phyloP scores from a whole-genome alignment of 176 grass and related monocot genomes.

The Eragrostis nindensis region DNA sequence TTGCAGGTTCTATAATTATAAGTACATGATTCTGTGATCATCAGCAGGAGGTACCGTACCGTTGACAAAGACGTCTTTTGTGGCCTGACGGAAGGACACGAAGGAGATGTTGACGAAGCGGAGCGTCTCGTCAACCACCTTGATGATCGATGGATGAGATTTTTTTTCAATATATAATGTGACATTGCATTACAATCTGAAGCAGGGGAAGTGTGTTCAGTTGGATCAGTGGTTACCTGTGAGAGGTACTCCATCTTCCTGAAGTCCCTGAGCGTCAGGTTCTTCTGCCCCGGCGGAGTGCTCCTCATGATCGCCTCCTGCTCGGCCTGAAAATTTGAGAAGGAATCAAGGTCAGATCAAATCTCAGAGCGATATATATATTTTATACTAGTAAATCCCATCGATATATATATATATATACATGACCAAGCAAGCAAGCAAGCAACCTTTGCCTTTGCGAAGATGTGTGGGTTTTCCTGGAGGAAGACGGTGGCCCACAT shows the following conservation, averaged over 20 bases:
- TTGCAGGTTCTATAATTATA: too few relatives aligned
- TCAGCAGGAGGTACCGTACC: conserved; percentile 31
- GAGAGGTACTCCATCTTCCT: conserved; percentile 98
- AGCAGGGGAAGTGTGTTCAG: background rate
- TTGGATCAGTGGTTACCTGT: conserved; percentile 52
- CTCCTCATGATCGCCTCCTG: conserved; percentile 84
- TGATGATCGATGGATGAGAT: background rate
- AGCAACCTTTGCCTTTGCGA: conserved; percentile 82
- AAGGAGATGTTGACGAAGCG: conserved; percentile 87
- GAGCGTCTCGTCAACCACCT: conserved; percentile 90
- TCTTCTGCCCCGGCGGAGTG: conserved; percentile 57
- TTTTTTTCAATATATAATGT: too few relatives aligned
- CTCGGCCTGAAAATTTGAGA: too few relatives aligned
- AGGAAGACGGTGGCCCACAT: conserved; percentile 95
- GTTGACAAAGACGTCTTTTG: conserved; percentile 60
- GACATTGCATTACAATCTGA: too few relatives aligned
- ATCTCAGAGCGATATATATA: too few relatives aligned
- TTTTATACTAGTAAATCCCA: too few relatives aligned
- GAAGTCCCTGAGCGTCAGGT: conserved; percentile 74
- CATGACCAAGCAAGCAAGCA: too few relatives aligned
- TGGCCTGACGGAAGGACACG: conserved; percentile 79
- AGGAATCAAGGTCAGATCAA: too few relatives aligned
- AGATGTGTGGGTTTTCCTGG: conserved; percentile 75
- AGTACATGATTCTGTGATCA: background rate
- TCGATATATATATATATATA: too few relatives aligned